A percentile compares a stretch with the other conserved stretches of the same genome.
Evolutionary conservation across 805 yeast genomes (phyloP).

Genomic region (Ogataea pilisensis): DNA sequence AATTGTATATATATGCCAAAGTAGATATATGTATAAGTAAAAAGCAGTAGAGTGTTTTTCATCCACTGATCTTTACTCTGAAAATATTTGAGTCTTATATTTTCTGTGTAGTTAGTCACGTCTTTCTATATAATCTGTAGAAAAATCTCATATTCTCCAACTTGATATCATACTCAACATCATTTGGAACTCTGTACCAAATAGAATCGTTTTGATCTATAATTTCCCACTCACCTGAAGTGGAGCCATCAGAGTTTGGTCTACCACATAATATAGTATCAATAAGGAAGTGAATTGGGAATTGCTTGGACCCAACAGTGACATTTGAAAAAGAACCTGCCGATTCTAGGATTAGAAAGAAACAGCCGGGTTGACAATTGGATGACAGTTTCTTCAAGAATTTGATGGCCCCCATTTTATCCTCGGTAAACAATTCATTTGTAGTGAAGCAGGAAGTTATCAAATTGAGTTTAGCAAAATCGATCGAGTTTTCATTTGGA

Average conservation of each 20-base stretch:
- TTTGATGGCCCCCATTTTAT: constrained; percentile 55
- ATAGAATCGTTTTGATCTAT: constrained; percentile 66
- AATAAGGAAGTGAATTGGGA: constrained; percentile 77
- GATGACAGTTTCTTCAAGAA: constrained; percentile 51
- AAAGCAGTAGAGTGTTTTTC: too few species aligned
- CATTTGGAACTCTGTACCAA: constrained; percentile 64
- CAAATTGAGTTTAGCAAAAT: constrained; percentile 36
- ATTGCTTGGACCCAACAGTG: constrained; percentile 66
- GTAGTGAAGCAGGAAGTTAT: constrained; percentile 81
- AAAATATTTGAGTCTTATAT: background rate
- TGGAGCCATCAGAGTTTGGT: constrained; percentile 32
- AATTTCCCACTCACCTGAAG: constrained; percentile 59
- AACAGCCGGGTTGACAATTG: constrained; percentile 51
- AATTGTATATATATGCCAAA: too few species aligned
- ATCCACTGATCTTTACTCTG: background rate
- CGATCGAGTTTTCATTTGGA: constrained; percentile 21
- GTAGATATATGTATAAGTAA: too few species aligned
- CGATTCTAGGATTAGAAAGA: constrained; percentile 71
- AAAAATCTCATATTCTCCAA: constrained; percentile 87
- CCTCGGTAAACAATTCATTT: constrained; percentile 74
- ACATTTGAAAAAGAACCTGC: constrained; percentile 89
- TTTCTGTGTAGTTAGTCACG: background rate
- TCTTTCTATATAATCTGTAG: constrained; percentile 63
- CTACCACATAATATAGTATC: constrained; percentile 66
- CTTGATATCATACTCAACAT: constrained; percentile 58